Conservation (phyloP, 306 rosid species). For the Abrus precatorius region DNA sequence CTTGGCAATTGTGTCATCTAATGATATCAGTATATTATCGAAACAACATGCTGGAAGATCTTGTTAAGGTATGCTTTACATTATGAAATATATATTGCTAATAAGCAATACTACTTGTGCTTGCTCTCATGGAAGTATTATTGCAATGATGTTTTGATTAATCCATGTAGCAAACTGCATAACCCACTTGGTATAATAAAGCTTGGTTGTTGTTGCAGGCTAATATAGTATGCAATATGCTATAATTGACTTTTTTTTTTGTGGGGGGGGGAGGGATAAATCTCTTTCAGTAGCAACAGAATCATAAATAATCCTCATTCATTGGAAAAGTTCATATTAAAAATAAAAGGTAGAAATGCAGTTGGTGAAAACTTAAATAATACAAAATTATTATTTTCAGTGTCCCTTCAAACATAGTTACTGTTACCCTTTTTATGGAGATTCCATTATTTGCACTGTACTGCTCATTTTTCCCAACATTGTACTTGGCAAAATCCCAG, state of each 20-base stretch:
- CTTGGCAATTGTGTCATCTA: slow-evolving; percentile 89
- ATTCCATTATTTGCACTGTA: slow-evolving; percentile 5
- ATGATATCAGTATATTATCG: slow-evolving; percentile 85
- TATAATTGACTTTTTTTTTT: slow-evolving; percentile 17
- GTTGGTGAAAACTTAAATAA: not conserved
- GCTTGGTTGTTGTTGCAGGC: slow-evolving; percentile 11
- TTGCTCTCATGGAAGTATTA: not conserved
- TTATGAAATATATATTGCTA: slow-evolving; percentile 25
- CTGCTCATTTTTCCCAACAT: not conserved
- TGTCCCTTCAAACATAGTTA: slow-evolving; percentile 9
- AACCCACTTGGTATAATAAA: not conserved
- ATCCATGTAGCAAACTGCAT: not conserved
- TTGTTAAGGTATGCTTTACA: slow-evolving; percentile 63
- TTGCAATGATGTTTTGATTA: not conserved
- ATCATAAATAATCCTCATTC: slow-evolving; percentile 29
- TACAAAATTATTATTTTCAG: not conserved
- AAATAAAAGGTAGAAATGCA: slow-evolving; percentile 15
- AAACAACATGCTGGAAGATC: slow-evolving; percentile 75
- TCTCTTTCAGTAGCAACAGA: slow-evolving; percentile 23
- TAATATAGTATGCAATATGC: slow-evolving; percentile 22
- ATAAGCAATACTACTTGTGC: slow-evolving; percentile 6
- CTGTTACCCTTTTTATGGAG: slow-evolving; percentile 26
- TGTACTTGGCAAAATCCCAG: not conserved
- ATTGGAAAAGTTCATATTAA: slow-evolving; percentile 26
- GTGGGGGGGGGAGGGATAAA: not conserved